Conservation (phyloP, 257 asterid genomes). For the Forsythia suspensa region DNA sequence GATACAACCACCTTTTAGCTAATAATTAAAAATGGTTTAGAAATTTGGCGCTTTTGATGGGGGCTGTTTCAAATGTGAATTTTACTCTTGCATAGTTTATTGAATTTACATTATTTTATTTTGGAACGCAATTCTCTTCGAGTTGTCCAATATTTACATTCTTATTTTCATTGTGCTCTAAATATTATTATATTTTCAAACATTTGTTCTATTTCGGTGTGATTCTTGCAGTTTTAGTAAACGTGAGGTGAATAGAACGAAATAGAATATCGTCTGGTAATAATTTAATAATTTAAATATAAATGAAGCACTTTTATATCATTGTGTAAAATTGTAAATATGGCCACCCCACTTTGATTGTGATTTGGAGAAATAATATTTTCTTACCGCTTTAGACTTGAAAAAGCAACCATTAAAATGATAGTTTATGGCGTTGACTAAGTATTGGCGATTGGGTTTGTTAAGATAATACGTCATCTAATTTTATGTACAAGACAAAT, state of each 20-base stretch:
- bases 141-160: no score
- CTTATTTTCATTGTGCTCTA: no score
- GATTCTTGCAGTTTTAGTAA: no score
- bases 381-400: neutral
- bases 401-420: neutral
- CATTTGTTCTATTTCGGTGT: no score
- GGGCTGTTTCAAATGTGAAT: neutral
- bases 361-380: neutral
- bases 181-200: no score
- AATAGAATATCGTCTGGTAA: no score
- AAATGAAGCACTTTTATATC: no score
- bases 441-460: slow-evolving; percentile 27
- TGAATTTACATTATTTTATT: neutral
- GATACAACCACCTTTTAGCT: slow-evolving; percentile 30
- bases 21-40: neutral
- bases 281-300: no score
- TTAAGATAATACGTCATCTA: neutral
- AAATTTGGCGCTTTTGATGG: slow-evolving; percentile 15
- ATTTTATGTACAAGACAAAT: neutral
- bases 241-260: no score
- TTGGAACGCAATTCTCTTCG: no score
- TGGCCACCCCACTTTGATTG: neutral
- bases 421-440: slow-evolving; percentile 24
- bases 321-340: neutral
- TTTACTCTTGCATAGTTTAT: neutral